phyloP scores from a whole-genome alignment of 129 eudicot genomes.

The Apium graveolens region DNA sequence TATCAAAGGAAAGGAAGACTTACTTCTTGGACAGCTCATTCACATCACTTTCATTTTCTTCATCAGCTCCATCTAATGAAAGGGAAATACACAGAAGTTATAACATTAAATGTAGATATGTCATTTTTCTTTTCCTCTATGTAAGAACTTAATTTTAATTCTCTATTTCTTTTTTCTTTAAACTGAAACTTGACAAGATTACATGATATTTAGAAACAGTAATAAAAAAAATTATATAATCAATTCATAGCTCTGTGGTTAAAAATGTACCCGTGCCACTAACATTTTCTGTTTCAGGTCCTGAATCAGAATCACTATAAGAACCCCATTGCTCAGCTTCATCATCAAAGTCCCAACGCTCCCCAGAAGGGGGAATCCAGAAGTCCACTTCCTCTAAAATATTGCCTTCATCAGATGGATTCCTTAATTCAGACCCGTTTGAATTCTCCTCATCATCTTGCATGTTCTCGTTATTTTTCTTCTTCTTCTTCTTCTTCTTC shows the following conservation, averaged over 20 bases:
- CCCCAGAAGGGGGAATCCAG: constrained; percentile 94
- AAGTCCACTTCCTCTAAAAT: constrained; percentile 57
- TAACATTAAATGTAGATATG: not conserved
- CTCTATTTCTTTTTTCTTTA: not conserved
- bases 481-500: constrained; percentile 27
- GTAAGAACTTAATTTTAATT: not conserved
- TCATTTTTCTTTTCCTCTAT: not conserved
- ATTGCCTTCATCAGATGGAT: constrained; percentile 37
- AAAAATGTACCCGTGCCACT: constrained; percentile 16
- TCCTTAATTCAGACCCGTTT: constrained; percentile 44
- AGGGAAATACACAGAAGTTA: constrained; percentile 8
- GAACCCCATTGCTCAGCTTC: constrained; percentile 88
- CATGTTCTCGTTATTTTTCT: constrained; percentile 22
- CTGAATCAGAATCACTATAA: constrained; percentile 38
- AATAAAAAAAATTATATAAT: not conserved
- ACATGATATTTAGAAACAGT: not conserved
- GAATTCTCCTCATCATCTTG: constrained; percentile 21
- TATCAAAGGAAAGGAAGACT: constrained; percentile 2
- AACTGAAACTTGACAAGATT: not conserved
- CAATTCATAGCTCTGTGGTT: not conserved
- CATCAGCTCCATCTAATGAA: constrained; percentile 30
- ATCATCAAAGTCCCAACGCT: constrained; percentile 92
- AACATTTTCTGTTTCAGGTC: constrained; percentile 44
- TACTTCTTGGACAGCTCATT: constrained; percentile 65
- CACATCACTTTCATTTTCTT: constrained; percentile 39